Percentiles rank a stretch among this genome's conserved stretches.
Evolutionary conservation across 352 stramenopile genomes (phyloP).

Genomic region (Thalassiosira hispida): DNA sequence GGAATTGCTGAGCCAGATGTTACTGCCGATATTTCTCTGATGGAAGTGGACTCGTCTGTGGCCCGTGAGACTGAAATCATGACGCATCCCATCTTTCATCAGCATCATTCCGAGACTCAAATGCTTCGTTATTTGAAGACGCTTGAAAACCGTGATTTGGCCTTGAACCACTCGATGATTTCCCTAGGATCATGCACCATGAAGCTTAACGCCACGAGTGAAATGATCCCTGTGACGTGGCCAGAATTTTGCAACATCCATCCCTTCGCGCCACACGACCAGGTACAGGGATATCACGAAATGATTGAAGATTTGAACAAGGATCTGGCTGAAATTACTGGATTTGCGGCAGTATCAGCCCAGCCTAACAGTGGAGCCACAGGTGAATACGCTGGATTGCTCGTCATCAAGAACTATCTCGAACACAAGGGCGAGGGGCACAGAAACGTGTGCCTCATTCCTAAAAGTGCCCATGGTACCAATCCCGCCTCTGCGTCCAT

Average conservation of each 20-base stretch:
- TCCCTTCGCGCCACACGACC: slow-evolving; percentile 94
- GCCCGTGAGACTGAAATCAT: slow-evolving; percentile 87
- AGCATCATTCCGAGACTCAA: slow-evolving; percentile 96
- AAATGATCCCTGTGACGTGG: slow-evolving; percentile 98
- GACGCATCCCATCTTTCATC: slow-evolving; percentile 95
- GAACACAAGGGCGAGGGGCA: slow-evolving; percentile 90
- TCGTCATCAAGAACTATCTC: slow-evolving; percentile 97
- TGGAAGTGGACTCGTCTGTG: slow-evolving; percentile 65
- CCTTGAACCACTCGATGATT: slow-evolving; percentile 99
- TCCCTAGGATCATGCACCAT: slow-evolving; percentile 99
- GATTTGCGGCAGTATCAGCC: slow-evolving; percentile 95
- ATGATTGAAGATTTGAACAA: slow-evolving; percentile 96
- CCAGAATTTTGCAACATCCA: slow-evolving; percentile 97
- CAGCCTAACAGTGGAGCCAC: slow-evolving; percentile 98
- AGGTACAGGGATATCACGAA: slow-evolving; percentile 95
- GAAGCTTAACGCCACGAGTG: slow-evolving; percentile 98
- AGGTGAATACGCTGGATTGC: slow-evolving; percentile 97
- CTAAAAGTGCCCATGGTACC: slow-evolving; percentile 97
- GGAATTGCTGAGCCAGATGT: slow-evolving; percentile 79
- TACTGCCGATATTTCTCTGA: slow-evolving; percentile 71
- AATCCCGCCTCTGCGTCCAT: slow-evolving; percentile 97
- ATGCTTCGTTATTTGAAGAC: slow-evolving; percentile 98
- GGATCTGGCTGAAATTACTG: slow-evolving; percentile 97
- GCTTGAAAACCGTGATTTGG: slow-evolving; percentile 97
- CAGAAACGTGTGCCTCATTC: slow-evolving; percentile 98